Evolutionary conservation across 345 rosid genomes (phyloP).

Genomic region (Gossypium arboreum): DNA sequence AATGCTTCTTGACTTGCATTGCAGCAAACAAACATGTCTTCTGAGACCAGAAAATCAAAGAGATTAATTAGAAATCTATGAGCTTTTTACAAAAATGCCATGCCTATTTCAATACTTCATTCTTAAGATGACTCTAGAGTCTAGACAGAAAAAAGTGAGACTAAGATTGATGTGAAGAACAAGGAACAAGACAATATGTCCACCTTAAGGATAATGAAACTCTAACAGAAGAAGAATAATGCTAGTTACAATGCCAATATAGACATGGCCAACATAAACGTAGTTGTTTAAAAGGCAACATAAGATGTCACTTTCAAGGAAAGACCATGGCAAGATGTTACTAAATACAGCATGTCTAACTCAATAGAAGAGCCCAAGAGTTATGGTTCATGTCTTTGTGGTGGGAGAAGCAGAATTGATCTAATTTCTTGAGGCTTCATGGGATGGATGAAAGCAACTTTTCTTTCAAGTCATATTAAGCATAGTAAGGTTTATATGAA

Average conservation of each 20-base stretch:
- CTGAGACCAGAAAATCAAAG: not conserved
- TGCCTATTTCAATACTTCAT: not conserved
- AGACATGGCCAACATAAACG: not conserved
- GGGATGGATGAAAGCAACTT: not conserved
- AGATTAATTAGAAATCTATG: not conserved
- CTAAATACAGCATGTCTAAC: not conserved
- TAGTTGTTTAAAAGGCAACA: not conserved
- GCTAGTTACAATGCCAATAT: conserved; percentile 1
- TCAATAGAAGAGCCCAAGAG: not conserved
- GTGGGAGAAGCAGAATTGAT: too few relatives aligned
- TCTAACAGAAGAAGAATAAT: not conserved
- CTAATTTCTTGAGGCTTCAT: too few relatives aligned
- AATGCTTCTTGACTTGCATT: conserved; percentile 3
- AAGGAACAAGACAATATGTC: not conserved
- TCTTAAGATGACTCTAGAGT: not conserved
- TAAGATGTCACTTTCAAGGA: not conserved
- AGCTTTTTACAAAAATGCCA: not conserved
- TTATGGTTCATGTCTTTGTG: not conserved
- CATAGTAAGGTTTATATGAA: not conserved
- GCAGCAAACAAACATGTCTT: not conserved
- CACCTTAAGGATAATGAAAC: conserved; percentile 13
- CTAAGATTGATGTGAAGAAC: not conserved
- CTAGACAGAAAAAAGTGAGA: not conserved
- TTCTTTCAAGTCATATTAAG: not conserved
- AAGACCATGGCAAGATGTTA: not conserved